These are phyloP conservation scores for Saccharomyces hybrid DNA, from an alignment of 1,139 yeast genomes.

Conservation along the genomic window DNA sequence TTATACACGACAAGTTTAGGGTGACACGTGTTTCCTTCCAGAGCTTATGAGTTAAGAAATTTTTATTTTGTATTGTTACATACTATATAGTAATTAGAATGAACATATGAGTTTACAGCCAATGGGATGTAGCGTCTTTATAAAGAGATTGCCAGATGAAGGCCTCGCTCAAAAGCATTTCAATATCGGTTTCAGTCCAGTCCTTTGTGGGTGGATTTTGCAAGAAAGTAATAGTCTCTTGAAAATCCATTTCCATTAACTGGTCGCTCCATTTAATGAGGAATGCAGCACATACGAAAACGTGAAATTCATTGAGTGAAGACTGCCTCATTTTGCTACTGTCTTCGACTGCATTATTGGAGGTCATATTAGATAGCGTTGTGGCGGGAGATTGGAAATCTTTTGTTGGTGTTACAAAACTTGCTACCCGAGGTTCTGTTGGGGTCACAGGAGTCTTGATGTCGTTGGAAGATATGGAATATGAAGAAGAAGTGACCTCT, in stretches of 20 bases:
- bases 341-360: constrained; percentile 12
- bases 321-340: constrained; percentile 32
- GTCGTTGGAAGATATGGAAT: constrained; percentile 6
- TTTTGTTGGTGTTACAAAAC: constrained; percentile 16
- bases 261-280: constrained; percentile 76
- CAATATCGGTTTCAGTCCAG: constrained; percentile 89
- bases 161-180: constrained; percentile 87
- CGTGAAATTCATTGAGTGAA: constrained; percentile 89
- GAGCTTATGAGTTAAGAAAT: neutral
- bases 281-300: constrained; percentile 97
- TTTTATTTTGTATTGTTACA: neutral
- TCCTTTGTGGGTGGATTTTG: constrained; percentile 79
- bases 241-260: constrained; percentile 82
- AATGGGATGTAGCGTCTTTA: constrained; percentile 80
- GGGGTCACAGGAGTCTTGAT: constrained; percentile 20
- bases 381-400: constrained; percentile 17
- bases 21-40: neutral
- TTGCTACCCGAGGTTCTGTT: constrained; percentile 13
- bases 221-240: constrained; percentile 81
- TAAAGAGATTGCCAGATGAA: constrained; percentile 92
- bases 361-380: constrained; percentile 4
- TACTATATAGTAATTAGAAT: neutral
- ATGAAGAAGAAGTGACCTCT: constrained; percentile 21
- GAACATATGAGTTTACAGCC: constrained; percentile 29
- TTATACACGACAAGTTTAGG: neutral